Percentiles rank a stretch among this genome's conserved stretches.
These are phyloP conservation scores for Pythium phragmitis DNA, from an alignment of 352 stramenopile genomes.

Conservation along the genomic window DNA sequence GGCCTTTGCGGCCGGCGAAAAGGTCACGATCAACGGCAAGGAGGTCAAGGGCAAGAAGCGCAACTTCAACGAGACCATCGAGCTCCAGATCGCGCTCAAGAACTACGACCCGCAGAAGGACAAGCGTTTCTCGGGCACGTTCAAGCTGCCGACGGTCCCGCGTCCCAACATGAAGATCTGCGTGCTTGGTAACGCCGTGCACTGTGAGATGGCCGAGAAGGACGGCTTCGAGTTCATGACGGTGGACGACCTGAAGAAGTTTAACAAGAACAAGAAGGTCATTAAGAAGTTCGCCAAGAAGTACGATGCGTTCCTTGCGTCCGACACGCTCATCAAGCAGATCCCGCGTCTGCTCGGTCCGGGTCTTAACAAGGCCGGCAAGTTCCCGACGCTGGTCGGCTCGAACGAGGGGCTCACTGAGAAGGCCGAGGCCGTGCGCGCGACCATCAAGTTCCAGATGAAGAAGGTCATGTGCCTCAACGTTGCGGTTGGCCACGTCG, in stretches of 20 bases:
- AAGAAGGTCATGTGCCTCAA: constrained; percentile 99
- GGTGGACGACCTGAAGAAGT: constrained; percentile 99
- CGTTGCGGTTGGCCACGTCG: constrained; percentile 97
- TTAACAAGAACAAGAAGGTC: constrained; percentile 99
- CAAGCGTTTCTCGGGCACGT: constrained; percentile 99
- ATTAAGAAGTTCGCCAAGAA: constrained; percentile 99
- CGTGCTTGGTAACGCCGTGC: constrained; percentile 98
- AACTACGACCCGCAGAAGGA: constrained; percentile 99
- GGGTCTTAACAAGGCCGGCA: constrained; percentile 98
- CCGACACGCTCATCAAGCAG: constrained; percentile 99
- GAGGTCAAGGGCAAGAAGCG: constrained; percentile 99
- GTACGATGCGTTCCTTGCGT: constrained; percentile 99
- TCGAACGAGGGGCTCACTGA: constrained; percentile 95
- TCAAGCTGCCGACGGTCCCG: constrained; percentile 97
- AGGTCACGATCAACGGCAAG: constrained; percentile 87
- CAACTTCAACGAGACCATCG: constrained; percentile 99
- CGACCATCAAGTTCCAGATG: constrained; percentile 99
- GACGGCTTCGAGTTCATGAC: constrained; percentile 98
- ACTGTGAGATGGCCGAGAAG: constrained; percentile 98
- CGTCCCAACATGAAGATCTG: constrained; percentile 96
- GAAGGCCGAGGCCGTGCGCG: constrained; percentile 97
- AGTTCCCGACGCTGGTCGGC: constrained; percentile 98
- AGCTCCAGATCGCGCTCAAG: constrained; percentile 99
- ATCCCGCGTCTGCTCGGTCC: constrained; percentile 99
- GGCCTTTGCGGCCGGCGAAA: constrained; percentile 94